Evolutionary conservation across 176 grass and related monocot species (phyloP).

Genomic region (Alloteropsis semialata): DNA sequence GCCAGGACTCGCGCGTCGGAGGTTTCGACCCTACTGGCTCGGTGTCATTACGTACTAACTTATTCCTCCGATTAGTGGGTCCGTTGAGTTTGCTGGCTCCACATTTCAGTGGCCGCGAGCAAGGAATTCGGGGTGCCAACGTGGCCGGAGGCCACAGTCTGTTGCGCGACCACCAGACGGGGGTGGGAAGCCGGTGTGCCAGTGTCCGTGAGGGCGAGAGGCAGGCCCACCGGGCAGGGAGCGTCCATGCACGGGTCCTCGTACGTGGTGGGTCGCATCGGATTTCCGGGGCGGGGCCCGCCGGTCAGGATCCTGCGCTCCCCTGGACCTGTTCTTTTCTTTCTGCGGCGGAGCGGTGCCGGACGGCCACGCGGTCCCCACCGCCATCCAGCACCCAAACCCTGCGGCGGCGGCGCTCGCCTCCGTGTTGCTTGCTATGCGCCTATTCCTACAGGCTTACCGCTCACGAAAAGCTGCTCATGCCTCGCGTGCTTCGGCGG

Average conservation of each 20-base stretch:
- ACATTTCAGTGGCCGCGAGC: accelerated
- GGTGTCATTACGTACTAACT: accelerated
- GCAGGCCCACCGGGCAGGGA: constrained; percentile 22
- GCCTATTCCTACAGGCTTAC: background rate
- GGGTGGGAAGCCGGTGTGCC: background rate
- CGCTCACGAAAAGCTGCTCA: background rate
- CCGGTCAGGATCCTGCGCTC: background rate
- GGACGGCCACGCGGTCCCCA: background rate
- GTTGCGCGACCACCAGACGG: constrained; percentile 30
- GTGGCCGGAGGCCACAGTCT: constrained; percentile 1
- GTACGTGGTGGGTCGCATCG: constrained; percentile 16
- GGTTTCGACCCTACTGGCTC: background rate
- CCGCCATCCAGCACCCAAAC: background rate
- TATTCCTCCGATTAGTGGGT: background rate
- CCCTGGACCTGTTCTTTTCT: constrained; percentile 15
- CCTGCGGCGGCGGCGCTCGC: background rate
- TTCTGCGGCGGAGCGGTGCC: background rate
- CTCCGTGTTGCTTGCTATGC: too few relatives aligned
- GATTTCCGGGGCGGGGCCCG: background rate
- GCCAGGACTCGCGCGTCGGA: constrained; percentile 3
- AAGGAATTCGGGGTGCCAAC: accelerated
- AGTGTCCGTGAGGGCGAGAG: constrained; percentile 29
- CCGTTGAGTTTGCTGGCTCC: accelerated
- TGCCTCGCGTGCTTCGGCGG: background rate
- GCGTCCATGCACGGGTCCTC: constrained; percentile 38